Conservation (phyloP, 257 asterid species). For the Mitragyna speciosa region DNA sequence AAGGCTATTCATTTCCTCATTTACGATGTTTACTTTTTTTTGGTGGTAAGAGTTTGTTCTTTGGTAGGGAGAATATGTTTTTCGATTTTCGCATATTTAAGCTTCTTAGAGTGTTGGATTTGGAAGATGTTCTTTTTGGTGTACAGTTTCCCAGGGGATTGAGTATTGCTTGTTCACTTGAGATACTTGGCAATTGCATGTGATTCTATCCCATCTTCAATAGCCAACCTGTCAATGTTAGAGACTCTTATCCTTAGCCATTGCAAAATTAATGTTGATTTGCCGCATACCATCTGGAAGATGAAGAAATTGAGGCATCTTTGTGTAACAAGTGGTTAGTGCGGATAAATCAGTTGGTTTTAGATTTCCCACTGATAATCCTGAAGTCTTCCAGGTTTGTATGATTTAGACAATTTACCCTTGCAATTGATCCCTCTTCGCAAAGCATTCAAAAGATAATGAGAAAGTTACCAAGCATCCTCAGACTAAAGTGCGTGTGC, state of each 20-base stretch:
- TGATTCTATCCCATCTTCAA: not conserved
- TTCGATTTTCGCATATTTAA: not conserved
- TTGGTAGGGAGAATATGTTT: too few species aligned
- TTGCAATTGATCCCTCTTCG: too few species aligned
- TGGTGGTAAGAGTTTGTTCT: too few species aligned
- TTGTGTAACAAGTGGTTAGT: not conserved
- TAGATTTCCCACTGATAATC: not conserved
- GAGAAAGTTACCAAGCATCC: too few species aligned
- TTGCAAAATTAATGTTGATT: not conserved
- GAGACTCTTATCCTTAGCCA: not conserved
- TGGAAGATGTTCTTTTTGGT: too few species aligned
- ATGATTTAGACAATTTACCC: too few species aligned
- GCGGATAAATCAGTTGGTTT: too few species aligned
- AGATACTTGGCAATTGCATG: conserved; percentile 2
- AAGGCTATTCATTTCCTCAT: not conserved
- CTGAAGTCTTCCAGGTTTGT: not conserved
- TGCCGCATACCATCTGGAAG: conserved; percentile 13
- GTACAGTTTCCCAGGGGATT: not conserved
- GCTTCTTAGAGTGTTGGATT: conserved; percentile 16
- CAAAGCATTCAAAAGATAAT: too few species aligned
- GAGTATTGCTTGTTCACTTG: not conserved
- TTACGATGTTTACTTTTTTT: conserved; percentile 7
- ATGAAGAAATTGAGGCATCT: conserved; percentile 19
- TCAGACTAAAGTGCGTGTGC: not conserved
- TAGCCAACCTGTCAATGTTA: not conserved